phyloP scores from a whole-genome alignment of 768 basidiomycete genomes.

The Leucosporidium creatinivorum region DNA sequence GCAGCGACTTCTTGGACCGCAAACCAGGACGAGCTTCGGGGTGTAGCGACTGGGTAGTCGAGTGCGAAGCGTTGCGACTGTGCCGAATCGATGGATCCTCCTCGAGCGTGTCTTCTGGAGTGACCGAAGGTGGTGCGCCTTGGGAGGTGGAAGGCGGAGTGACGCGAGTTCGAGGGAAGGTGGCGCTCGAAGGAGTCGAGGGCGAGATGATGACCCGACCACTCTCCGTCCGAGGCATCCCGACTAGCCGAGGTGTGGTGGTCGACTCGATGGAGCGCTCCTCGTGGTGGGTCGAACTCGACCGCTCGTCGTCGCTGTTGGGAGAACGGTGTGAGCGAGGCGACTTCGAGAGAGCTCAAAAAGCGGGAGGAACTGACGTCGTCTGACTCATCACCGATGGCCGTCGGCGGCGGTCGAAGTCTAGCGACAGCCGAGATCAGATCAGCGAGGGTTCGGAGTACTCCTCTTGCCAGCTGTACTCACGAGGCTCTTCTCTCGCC shows the following conservation, averaged over 20 bases:
- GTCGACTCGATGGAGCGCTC: background rate
- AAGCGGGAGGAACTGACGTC: background rate
- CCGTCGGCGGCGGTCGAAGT: too few relatives aligned
- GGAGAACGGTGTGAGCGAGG: too few relatives aligned
- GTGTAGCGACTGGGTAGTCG: slow-evolving; percentile 18
- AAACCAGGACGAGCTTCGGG: slow-evolving; percentile 20
- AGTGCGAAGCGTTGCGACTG: slow-evolving; percentile 33
- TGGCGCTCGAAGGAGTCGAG: background rate
- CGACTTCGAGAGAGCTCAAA: too few relatives aligned
- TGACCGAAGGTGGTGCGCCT: background rate
- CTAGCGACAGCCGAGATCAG: too few relatives aligned
- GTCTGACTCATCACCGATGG: background rate
- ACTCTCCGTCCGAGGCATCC: slow-evolving; percentile 17
- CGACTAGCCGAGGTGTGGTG: background rate
- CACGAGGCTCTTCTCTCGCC: background rate
- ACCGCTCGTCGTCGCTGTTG: slow-evolving; percentile 13
- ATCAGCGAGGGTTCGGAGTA: too few relatives aligned
- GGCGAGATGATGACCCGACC: slow-evolving; percentile 13
- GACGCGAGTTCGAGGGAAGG: background rate
- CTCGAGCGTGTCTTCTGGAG: background rate
- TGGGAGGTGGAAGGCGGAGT: background rate
- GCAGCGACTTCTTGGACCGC: slow-evolving; percentile 68
- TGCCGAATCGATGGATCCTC: slow-evolving; percentile 22
- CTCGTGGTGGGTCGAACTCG: background rate
- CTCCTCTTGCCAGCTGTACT: too few relatives aligned